Percentiles rank a stretch among this genome's conserved stretches.
phyloP scores from a whole-genome alignment of 2,329 filamentous ascomycete genomes.

The Ophiostoma piceae region DNA sequence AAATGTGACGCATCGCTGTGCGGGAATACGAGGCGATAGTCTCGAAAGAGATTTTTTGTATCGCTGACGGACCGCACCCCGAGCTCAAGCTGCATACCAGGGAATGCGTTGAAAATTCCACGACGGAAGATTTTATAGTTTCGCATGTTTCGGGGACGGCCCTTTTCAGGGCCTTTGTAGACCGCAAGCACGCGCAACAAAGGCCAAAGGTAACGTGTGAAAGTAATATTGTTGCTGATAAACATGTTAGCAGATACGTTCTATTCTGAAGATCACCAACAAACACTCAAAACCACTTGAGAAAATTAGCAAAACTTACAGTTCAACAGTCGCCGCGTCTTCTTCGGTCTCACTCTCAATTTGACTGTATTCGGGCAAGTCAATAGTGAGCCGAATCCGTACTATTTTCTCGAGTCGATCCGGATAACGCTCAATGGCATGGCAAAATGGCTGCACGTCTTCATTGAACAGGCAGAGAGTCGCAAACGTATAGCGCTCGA shows the following conservation, averaged over 20 bases:
- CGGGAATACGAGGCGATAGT: background rate
- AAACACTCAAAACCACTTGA: background rate
- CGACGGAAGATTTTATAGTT: background rate
- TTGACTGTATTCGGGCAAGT: background rate
- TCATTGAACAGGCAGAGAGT: background rate
- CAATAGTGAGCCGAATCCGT: background rate
- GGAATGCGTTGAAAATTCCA: background rate
- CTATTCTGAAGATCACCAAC: background rate
- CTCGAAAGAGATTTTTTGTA: background rate
- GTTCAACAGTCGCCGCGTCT: background rate
- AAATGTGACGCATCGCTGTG: too few relatives aligned
- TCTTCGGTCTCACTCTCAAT: background rate
- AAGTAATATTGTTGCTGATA: background rate
- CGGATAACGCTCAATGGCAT: background rate
- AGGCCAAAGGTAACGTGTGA: background rate
- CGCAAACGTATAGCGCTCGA: slow-evolving; percentile 18
- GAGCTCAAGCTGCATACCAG: background rate
- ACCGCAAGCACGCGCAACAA: background rate
- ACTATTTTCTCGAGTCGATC: background rate
- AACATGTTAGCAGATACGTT: background rate
- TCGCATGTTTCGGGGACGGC: background rate
- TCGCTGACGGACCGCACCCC: background rate
- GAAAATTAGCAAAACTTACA: background rate
- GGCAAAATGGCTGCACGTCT: background rate
- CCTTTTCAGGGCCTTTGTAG: background rate